Evolutionary conservation across 768 basidiomycete species (phyloP), one percentile per base, ranked within the genome.

Genomic region (Trametes cinnabarina): DNA sequence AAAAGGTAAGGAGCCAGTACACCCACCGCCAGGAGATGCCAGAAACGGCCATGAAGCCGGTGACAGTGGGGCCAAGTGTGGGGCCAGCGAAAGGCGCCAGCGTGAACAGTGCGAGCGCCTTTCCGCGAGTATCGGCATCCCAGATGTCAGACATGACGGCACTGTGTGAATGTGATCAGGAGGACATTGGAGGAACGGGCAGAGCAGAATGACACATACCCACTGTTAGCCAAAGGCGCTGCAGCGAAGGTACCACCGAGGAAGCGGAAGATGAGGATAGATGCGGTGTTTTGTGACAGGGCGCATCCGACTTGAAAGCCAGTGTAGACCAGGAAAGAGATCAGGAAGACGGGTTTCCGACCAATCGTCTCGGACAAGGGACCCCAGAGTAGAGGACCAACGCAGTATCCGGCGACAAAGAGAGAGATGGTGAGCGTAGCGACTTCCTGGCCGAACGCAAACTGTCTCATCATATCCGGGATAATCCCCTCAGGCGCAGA

Each of bases 231-330:
- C 43, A 89, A 65, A 1, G 88, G 89, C 26, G 83, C 79, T 17
- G 85, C 80, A 19, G 88, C 87, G 62, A 88, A 90, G 2, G 75
- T 73, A 12, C 90, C 89, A 1, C 83, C 81, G n/a, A 90, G 68
- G 67, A 90, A 86, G 20, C 90, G 81, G 63, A 88, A 83, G 17
- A 87, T 65, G 12, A 92, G 75, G n/a, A 92, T 68, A 4, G 85
- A 80, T 7, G 75, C 77, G 1, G 82, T 82, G 69, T 88, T 90
- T 37, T 75, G 71, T 0, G 85, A 74, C 3, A 88, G 72, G 0
- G 88, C 87, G 37, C 78, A 78, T 26, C 81, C 89, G 25, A 87
- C 68, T 74, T 85, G 83, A 66, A 88, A 88, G 39, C 75, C 77
- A n/a, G 76, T 73, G 71, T 87, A 89, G 10, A 81, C 70, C 19